phyloP scores from a whole-genome alignment of 306 rosid species.

The Abrus pulchellus region DNA sequence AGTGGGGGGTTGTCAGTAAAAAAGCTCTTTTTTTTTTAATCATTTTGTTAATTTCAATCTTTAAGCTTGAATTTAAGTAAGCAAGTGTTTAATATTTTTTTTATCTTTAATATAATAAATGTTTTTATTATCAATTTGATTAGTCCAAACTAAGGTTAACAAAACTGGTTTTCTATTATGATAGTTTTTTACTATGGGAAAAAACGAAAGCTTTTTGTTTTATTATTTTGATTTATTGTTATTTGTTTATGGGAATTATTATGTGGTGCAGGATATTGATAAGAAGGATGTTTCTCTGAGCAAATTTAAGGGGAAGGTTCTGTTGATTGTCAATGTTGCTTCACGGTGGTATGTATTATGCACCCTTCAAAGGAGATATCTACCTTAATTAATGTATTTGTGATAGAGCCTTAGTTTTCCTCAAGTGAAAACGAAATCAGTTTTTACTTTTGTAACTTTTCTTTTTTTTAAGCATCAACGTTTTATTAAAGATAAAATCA shows the following conservation, averaged over 20 bases:
- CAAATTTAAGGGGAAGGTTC: slow-evolving; percentile 94
- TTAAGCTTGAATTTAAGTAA: no score
- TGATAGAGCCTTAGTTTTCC: slow-evolving; percentile 10
- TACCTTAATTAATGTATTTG: background rate
- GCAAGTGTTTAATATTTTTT: no score
- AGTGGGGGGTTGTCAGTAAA: background rate
- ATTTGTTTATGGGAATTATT: background rate
- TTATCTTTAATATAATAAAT: no score
- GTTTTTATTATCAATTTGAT: no score
- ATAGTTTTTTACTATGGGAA: background rate
- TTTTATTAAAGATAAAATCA: no score
- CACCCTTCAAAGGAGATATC: slow-evolving; percentile 17
- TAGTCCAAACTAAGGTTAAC: no score
- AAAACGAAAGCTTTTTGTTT: background rate
- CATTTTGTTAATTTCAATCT: no score
- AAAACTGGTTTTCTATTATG: background rate
- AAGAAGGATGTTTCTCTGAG: slow-evolving; percentile 78
- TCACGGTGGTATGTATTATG: slow-evolving; percentile 83
- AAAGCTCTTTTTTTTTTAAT: no score
- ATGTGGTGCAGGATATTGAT: slow-evolving; percentile 84
- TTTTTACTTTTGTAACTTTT: background rate
- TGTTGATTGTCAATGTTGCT: slow-evolving; percentile 96
- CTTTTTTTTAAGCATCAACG: no score
- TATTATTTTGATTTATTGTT: slow-evolving; percentile 1
- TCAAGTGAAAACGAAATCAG: slow-evolving; percentile 8